Evolutionary conservation across 352 stramenopile genomes (phyloP), one percentile per base, ranked within the genome.

Genomic region (Pythium myriotylum): DNA sequence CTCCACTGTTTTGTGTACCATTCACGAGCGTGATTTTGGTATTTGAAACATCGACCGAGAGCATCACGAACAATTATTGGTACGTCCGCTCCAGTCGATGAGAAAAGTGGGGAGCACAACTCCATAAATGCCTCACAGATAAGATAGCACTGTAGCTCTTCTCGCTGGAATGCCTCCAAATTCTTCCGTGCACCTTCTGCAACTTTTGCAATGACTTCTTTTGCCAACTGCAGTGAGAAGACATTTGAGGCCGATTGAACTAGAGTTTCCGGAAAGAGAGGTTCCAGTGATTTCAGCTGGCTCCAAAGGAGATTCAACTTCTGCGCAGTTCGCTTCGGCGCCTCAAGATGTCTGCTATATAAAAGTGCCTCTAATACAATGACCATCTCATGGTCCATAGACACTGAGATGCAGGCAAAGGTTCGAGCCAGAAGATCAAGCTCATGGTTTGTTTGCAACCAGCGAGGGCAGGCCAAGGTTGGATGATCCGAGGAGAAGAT

Each of bases 1-100:
- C 22, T 59, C 65, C 65, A 72, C 35, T 72, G 65, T 22, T 42
- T 33, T 9, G 32, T 40, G 41, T 68, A 72, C 65, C 65, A 72
- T 32, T 72, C 65, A 9, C 43, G 33, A n/a, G 46, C 20, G 27
- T 59, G 65, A 14, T 50, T 2, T 10, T 32, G 13, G 33, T 68
- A 72, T 8, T 61, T 24, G 39, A 72, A 68, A 2, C 62, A 19
- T 13, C 48, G 6, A 19, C 63, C 29, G 8, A 68, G 53, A 19
- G 61, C 53, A 1, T 16, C 22, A 39, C 12, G 0, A 67, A n/a
- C 19, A 37, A 22, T 8, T 42, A 17, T 29, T 49, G 39, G 17
- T 41, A 8, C 4, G 3, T 51, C 40, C 14, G 37, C 42, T 13
- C 39, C 27, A 13, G 19, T n/a, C 7, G 5, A 13, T 24, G 9